phyloP scores from a whole-genome alignment of 73 alveolate genomes.

The Stentor coeruleus region DNA sequence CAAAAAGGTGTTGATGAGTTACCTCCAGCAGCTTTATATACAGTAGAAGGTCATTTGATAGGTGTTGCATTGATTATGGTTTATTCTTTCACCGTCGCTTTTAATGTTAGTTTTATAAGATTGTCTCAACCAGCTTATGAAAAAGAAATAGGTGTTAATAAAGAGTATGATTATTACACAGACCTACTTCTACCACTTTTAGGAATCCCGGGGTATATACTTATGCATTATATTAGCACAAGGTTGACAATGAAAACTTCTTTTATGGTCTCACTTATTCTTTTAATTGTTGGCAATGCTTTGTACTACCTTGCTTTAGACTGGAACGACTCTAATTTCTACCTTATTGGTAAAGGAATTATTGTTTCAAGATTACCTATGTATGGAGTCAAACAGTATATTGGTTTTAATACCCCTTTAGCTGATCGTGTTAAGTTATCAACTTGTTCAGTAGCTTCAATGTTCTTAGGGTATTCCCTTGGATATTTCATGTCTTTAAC shows the following conservation, averaged over 20 bases:
- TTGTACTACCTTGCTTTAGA: neutral
- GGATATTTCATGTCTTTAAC: constrained; percentile 1
- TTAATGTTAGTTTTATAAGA: neutral
- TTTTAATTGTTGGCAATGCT: neutral
- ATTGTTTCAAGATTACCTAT: neutral
- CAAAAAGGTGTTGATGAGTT: neutral
- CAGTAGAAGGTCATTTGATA: neutral
- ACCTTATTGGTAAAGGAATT: neutral
- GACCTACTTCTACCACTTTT: neutral
- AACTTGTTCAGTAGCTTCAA: neutral
- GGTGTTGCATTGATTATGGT: constrained; percentile 10
- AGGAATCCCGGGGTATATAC: constrained; percentile 11
- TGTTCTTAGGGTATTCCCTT: neutral
- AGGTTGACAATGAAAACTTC: neutral
- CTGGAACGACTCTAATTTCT: neutral
- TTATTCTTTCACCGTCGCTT: neutral
- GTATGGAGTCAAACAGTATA: constrained; percentile 16
- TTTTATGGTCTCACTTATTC: neutral
- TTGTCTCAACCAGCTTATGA: neutral
- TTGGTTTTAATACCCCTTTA: neutral
- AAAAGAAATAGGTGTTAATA: neutral
- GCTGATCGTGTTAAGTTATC: constrained; percentile 1
- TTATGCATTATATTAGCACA: constrained; percentile 9
- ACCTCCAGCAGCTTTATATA: neutral
- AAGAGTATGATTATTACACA: neutral